Evolutionary conservation across 2,329 filamentous ascomycete species (phyloP).

Genomic region (Diplodia corticola): DNA sequence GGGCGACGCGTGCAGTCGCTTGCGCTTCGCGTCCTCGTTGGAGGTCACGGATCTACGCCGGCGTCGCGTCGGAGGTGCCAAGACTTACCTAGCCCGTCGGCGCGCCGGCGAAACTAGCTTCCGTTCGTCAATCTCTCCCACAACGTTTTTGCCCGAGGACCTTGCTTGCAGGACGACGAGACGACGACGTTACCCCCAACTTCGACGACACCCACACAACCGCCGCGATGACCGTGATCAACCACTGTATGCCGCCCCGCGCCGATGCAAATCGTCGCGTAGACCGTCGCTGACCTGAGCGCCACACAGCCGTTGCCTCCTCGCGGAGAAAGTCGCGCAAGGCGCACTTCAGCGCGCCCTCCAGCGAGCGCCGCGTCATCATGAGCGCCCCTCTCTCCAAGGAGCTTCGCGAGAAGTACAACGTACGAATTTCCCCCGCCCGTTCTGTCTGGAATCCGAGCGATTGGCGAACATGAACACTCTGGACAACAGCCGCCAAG

Average conservation of each 20-base stretch:
- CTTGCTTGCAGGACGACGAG: constrained; percentile 17
- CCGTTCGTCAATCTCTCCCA: constrained; percentile 22
- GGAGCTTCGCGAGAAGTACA: constrained; percentile 99
- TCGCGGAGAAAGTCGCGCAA: constrained; percentile 99
- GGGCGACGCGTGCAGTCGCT: constrained; percentile 1
- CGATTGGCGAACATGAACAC: not conserved
- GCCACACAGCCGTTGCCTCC: constrained; percentile 56
- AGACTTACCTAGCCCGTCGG: not conserved
- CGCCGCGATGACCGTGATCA: constrained; percentile 71
- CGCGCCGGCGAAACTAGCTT: constrained; percentile 2
- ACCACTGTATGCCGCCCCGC: constrained; percentile 51
- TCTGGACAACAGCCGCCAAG: not conserved
- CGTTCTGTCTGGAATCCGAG: not conserved
- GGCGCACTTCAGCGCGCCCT: constrained; percentile 95
- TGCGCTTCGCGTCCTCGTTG: constrained; percentile 4
- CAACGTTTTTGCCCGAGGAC: constrained; percentile 18
- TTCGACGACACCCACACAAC: constrained; percentile 21
- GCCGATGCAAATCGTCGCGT: not conserved
- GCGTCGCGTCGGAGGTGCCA: not conserved
- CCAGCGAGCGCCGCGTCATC: constrained; percentile 89
- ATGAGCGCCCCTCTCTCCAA: constrained; percentile 70
- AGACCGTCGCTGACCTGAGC: constrained; percentile 18
- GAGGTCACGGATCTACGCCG: not conserved
- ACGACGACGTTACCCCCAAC: constrained; percentile 22
- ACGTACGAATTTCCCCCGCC: constrained; percentile 60